Base-by-base conservation (phyloP, 2,329 filamentous ascomycete genomes). In the Coniochaeta ligniaria region DNA sequence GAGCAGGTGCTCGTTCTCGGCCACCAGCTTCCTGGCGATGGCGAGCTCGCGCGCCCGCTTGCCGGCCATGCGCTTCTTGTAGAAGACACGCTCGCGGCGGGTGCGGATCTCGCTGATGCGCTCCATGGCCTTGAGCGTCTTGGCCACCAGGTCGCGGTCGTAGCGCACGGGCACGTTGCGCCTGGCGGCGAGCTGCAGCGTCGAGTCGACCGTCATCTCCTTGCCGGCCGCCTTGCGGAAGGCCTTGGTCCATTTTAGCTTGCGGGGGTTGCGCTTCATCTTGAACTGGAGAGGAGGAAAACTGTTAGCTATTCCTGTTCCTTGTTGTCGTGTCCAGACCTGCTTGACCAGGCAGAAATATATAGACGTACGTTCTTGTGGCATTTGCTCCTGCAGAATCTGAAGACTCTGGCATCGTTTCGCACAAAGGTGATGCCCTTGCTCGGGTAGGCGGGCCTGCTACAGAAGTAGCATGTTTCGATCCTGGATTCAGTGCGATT, bases 191-290 rank as follows among this genome's bases (percentile, higher is more conserved):
- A 98, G 96, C 72, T 92, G 89, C 63, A 99, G 87, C 35, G 94
- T 96, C 70, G 86, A 90, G 82, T 99, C 95, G 76, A 98, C 93
- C 61, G 91, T 90, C 91, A 96, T 86, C 73, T 87, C 83, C 80
- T 92, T 96, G 79, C 91, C 91, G 61, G 90, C 88, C 20, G 89
- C 85, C 73, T 88, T 89, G 71, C 92, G 89, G 83, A 93, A 94
- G 59, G 91, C 87, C 82, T 97, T 96, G 64, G 94, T 97, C 95
- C 94, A 97, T 77, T 92, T 95, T 69, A 98, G 85, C 77, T 97
- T 96, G 74, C 94, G 88, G 38, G 94, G 93, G 79, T 98, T 97
- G 67, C 95, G 88, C 89, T 96, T 96, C 91, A 96, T 96, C 79
- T 96, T 95, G 85, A 96, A 96, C 82, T 86, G 28, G 28, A 9